Base-by-base conservation (phyloP, 2,329 filamentous ascomycete genomes). In the Diaporthe vexans region DNA sequence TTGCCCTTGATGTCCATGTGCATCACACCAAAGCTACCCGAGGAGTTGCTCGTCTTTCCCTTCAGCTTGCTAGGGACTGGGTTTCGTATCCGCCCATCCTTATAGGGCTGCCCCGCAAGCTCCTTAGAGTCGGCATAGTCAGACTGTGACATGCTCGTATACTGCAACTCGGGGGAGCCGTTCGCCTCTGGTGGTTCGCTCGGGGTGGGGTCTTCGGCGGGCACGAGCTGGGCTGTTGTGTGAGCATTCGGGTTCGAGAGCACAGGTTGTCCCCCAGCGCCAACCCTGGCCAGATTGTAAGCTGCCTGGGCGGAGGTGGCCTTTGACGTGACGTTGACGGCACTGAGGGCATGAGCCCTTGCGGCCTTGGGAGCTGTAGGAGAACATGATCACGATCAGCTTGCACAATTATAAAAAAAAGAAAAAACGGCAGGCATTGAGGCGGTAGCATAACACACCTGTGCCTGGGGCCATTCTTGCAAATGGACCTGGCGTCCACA, bases 1-100 rank as follows among this genome's bases (percentile, higher is more conserved):
- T 85, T 73, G 83, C 83, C 29, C 68, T 79, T 78, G 35, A 89
- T 83, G 46, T 88, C 86, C 84, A 92, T 91, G 73, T 91, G 89
- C 87, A 92, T 91, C 54, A 92, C 89, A 59, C 86, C 85, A 79
- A 92, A 92, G 77, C 91, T 91, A 37, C 90, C 90, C 75, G 88
- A 89, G 78, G 86, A 88, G 35, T 85, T 84, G 76, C 88, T 86
- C 26, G 88, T 87, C 77, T 88, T 89, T 75, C 89, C 89, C 79
- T 91, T 90, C 71, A 92, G 83, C 80, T 91, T 92, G 80, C 87
- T 90, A 6, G 91, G 90, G 2, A 92, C 86, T 1, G 90, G 88
- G 75, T 91, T 91, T 73, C 88, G 82, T 19, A 89, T 85, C 33
- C 88, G 85, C 57, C 87, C 87, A 79, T 90, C 88, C 40, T 79